Conservation (phyloP, 768 basidiomycete species). For the Atractiella rhizophila region DNA sequence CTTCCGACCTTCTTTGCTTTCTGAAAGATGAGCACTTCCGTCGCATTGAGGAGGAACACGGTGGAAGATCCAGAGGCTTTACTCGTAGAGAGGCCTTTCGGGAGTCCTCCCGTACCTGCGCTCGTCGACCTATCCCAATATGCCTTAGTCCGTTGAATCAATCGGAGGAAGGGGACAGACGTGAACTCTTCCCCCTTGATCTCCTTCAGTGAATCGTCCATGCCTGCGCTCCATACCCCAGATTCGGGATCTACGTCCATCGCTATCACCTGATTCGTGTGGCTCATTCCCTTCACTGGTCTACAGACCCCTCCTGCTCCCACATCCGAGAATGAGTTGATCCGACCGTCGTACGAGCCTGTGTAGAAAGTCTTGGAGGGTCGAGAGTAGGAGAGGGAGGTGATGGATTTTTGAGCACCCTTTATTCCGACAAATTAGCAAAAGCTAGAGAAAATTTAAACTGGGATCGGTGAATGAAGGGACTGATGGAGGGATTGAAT, state of each 20-base stretch:
- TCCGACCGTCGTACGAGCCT: conserved; percentile 55
- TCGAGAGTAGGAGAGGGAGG: conserved; percentile 23
- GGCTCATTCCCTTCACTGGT: conserved; percentile 32
- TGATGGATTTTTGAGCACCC: conserved; percentile 43
- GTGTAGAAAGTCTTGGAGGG: conserved; percentile 21
- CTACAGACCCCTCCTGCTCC: conserved; percentile 29
- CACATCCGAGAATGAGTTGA: conserved; percentile 35
- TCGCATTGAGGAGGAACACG: no score
- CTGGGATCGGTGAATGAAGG: neutral
- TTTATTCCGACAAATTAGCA: no score
- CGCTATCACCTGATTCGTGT: conserved; percentile 43
- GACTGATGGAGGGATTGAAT: neutral
- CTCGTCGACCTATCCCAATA: no score
- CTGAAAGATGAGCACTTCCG: no score
- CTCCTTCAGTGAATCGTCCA: conserved; percentile 53
- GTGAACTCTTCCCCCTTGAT: conserved; percentile 30
- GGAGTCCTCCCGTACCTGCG: no score
- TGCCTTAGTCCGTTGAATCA: no score
- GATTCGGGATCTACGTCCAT: conserved; percentile 29
- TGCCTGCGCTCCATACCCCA: conserved; percentile 45
- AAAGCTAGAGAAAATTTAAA: neutral
- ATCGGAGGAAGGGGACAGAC: conserved; percentile 28
- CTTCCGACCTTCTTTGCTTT: no score
- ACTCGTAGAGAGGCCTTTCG: no score
- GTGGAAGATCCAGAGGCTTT: no score